These are phyloP conservation scores for Aspergillus caelatus DNA, from an alignment of 2,329 filamentous ascomycete species.

Conservation along the genomic window DNA sequence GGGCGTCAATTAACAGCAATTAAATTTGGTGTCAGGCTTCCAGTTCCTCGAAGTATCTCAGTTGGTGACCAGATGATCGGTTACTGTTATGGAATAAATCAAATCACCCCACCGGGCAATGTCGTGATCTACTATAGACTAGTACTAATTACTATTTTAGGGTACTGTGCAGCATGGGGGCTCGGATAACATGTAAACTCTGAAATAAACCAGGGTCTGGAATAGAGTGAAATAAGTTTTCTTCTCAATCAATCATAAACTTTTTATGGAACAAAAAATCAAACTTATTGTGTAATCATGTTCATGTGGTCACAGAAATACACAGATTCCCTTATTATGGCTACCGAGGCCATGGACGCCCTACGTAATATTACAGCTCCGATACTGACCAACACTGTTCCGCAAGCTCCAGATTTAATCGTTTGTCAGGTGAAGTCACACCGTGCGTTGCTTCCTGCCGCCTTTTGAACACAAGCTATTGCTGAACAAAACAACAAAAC, in stretches of 20 bases:
- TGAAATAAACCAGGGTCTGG: neutral
- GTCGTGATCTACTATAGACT: neutral
- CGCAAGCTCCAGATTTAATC: constrained; percentile 7
- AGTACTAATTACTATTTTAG: neutral
- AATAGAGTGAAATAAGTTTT: neutral
- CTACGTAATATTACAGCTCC: constrained; percentile 19
- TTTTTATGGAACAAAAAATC: neutral
- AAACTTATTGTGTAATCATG: neutral
- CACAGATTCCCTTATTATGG: neutral
- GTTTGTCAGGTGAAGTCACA: constrained; percentile 7
- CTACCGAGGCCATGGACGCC: neutral
- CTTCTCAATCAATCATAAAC: neutral
- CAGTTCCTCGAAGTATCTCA: neutral
- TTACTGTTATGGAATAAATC: neutral
- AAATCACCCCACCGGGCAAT: constrained; percentile 2
- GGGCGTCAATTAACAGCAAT: neutral
- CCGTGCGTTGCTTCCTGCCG: neutral
- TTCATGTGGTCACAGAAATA: constrained; percentile 9
- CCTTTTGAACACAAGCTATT: neutral
- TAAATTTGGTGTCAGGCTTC: neutral
- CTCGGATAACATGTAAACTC: neutral
- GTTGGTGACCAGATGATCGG: neutral
- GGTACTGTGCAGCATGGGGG: neutral
- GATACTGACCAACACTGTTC: constrained; percentile 12
- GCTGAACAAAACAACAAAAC: neutral